Evolutionary conservation across 2,329 filamentous ascomycete species (phyloP).

Genomic region (Aspergillus pseudonomiae): DNA sequence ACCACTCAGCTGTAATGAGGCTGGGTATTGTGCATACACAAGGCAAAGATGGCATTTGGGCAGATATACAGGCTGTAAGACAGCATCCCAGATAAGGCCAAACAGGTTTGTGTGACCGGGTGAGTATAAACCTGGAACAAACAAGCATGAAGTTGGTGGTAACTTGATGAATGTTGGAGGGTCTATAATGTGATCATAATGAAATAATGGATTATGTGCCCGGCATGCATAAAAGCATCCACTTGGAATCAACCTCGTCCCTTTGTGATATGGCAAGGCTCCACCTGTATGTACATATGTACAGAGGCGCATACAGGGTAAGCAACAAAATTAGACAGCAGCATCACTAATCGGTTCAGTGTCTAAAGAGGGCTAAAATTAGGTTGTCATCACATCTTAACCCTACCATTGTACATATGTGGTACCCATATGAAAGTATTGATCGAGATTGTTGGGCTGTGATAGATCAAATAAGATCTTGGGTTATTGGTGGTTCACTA

Average conservation of each 20-base stretch:
- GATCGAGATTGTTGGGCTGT: background rate
- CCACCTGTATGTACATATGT: background rate
- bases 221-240: constrained; percentile 1
- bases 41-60: background rate
- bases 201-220: constrained; percentile 3
- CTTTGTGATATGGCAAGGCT: background rate
- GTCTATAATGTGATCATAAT: background rate
- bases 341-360: background rate
- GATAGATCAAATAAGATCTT: background rate
- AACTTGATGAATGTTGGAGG: background rate
- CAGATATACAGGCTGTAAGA: background rate
- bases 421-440: background rate
- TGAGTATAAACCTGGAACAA: background rate
- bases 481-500: background rate
- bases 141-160: background rate
- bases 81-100: background rate
- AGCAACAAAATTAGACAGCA: background rate
- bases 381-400: background rate
- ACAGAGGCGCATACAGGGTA: background rate
- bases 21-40: background rate
- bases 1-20: background rate
- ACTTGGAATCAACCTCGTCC: background rate
- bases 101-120: constrained; percentile 7
- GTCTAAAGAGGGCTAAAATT: background rate
- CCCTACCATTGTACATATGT: background rate